Evolutionary conservation across 495 filamentous ascomycete species (phyloP), one percentile per base, ranked within the genome.

Genomic region (Talaromyces ruber): DNA sequence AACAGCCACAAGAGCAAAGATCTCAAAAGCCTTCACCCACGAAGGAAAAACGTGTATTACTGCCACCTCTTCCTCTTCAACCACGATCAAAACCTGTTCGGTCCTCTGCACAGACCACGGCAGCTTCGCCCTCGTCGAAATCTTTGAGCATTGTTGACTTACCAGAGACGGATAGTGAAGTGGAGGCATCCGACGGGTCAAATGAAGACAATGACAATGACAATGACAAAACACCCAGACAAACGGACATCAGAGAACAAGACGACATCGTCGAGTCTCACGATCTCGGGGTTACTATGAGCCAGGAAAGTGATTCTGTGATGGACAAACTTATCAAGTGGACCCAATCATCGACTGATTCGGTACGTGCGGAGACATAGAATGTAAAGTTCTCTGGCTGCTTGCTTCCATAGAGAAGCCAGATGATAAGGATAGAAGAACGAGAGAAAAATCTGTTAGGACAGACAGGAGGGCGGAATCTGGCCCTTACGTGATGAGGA

Each of bases 11-110:
- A 28, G 29, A 50, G 26, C 37, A 30, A 39, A 29, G 25, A 51
- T 52, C 9, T 64, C 59, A 57, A 30, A 57, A 50, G 8, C 25
- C 39, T 64, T 67, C 58, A 69, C 67, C n/a, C 65, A 68, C 21
- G 62, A 64, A 25, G 3, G 43, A 60, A 60, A 52, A 51, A 34
- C 59, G 59, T 16, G 59, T 60, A 16, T 24, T 60, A 22, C 24
- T 60, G 18, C 59, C 59, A 45, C 59, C 59, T 28, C 59, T 60
- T 24, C 59, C 59, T 30, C 39, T 60, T 21, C 59, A 60, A 39
- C 25, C 59, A 22, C 59, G 43, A 25, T 60, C 59, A 24, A 37
- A 22, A 50, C 59, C 59, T 8, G 59, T 60, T 21, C 59, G 59
- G 4, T 28, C 59, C n/a, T 60, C 59, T 26, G 59, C 59, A 9